Evolutionary conservation across 129 eudicot species (phyloP).

Genomic region (Solidago caesia): DNA sequence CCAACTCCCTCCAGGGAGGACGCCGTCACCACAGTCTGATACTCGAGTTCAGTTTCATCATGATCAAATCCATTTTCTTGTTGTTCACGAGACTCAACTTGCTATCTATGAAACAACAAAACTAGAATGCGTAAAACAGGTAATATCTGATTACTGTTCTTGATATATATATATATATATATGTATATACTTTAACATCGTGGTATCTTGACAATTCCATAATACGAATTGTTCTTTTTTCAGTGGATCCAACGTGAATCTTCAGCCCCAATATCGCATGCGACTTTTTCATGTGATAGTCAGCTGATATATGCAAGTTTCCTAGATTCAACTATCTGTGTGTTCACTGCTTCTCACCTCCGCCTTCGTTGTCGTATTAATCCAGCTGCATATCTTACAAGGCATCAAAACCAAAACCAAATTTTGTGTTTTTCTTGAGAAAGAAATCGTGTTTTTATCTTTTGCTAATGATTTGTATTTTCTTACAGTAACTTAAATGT

Average conservation of each 20-base stretch:
- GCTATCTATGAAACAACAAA: conserved; percentile 81
- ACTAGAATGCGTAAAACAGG: conserved; percentile 84
- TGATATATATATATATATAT: neutral
- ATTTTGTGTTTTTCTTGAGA: neutral
- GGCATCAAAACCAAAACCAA: neutral
- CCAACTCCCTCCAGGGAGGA: conserved; percentile 70
- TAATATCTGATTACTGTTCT: conserved; percentile 10
- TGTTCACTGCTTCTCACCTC: conserved; percentile 70
- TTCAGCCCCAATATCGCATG: conserved; percentile 76
- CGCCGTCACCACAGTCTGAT: conserved; percentile 57
- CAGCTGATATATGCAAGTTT: conserved; percentile 86
- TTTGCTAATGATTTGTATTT: conserved; percentile 3
- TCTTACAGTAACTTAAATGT: conserved; percentile 54
- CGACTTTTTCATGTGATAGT: conserved; percentile 89
- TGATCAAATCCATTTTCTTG: conserved; percentile 80
- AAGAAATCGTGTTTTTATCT: neutral
- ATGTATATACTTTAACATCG: neutral
- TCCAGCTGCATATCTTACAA: conserved; percentile 65
- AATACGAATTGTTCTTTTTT: neutral
- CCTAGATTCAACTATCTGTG: conserved; percentile 66
- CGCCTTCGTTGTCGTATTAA: conserved; percentile 67
- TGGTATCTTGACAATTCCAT: neutral
- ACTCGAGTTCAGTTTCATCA: conserved; percentile 94
- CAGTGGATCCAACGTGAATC: conserved; percentile 85
- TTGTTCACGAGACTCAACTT: conserved; percentile 85